These are phyloP conservation scores for Nigrospora osmanthi DNA, from an alignment of 2,329 filamentous ascomycete species.

Conservation along the genomic window DNA sequence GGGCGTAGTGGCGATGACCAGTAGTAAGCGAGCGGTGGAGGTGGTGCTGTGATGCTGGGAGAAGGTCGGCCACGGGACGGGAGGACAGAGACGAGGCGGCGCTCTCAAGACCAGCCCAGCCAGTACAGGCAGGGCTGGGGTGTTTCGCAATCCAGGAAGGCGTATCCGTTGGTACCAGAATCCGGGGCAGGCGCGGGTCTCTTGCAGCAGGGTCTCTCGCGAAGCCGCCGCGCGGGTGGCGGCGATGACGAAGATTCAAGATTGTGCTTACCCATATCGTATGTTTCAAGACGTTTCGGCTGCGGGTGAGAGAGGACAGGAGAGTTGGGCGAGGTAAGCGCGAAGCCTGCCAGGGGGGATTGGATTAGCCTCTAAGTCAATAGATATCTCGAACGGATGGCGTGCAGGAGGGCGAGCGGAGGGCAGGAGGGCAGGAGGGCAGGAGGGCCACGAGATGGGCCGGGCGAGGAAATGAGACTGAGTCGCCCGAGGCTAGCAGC, in stretches of 20 bases:
- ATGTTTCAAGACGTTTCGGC: conserved; percentile 19
- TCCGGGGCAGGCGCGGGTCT: conserved; percentile 10
- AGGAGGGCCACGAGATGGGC: neutral
- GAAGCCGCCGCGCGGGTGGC: conserved; percentile 9
- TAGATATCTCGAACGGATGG: conserved; percentile 6
- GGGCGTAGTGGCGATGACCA: conserved; percentile 16
- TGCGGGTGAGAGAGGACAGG: conserved; percentile 15
- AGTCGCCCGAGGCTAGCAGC: too few species aligned
- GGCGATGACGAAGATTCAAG: conserved; percentile 13
- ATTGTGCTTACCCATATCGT: conserved; percentile 39
- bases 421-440: neutral
- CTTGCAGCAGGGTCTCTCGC: conserved; percentile 13
- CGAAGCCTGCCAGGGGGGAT: conserved; percentile 13
- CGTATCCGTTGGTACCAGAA: neutral
- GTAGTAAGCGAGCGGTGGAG: conserved; percentile 13
- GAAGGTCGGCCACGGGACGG: neutral
- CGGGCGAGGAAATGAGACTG: neutral
- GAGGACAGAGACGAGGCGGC: neutral
- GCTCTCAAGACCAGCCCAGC: neutral
- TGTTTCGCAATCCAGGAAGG: conserved; percentile 3
- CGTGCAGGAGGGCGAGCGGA: neutral
- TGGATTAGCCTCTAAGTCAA: conserved; percentile 17
- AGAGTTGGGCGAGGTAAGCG: conserved; percentile 12
- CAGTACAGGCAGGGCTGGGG: conserved; percentile 1
- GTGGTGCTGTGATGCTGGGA: conserved; percentile 12